phyloP scores from a whole-genome alignment of 345 rosid genomes.

The Sisymbrium altissimum region DNA sequence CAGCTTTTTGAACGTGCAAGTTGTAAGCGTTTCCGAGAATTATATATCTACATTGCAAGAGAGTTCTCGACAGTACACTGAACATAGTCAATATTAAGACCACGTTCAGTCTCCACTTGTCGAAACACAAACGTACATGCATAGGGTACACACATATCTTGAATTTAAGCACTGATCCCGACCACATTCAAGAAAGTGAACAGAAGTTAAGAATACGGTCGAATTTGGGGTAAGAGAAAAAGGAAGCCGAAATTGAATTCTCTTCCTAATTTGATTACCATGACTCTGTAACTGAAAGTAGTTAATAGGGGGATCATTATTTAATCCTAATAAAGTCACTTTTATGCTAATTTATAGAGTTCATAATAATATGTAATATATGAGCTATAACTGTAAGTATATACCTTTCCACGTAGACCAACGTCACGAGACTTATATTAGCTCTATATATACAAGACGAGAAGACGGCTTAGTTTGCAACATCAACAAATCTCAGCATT shows the following conservation, averaged over 20 bases:
- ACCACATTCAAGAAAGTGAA: slow-evolving; percentile 29
- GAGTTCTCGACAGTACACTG: not conserved
- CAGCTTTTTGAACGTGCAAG: slow-evolving; percentile 28
- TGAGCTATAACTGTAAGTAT: not conserved
- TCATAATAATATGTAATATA: not conserved
- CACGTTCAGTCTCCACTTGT: slow-evolving; percentile 26
- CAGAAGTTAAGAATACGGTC: not conserved
- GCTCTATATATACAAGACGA: not conserved
- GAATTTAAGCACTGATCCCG: slow-evolving; percentile 1
- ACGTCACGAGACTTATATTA: not conserved
- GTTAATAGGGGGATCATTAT: not conserved
- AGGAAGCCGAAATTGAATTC: slow-evolving; percentile 15
- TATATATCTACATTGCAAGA: not conserved
- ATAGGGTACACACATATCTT: not conserved
- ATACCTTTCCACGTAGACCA: slow-evolving; percentile 26
- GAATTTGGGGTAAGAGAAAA: not conserved
- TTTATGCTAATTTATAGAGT: not conserved
- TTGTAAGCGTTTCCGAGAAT: not conserved
- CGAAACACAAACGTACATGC: slow-evolving; percentile 5
- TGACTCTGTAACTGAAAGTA: not conserved
- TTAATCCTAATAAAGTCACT: not conserved
- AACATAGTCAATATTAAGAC: slow-evolving; percentile 21
- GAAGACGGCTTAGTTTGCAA: not conserved
- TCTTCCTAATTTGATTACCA: not conserved
- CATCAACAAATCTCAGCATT: slow-evolving; percentile 1